Evolutionary conservation across 192 early-diverging fungal species (phyloP).

Genomic region (Lunasporangiospora selenospora): DNA sequence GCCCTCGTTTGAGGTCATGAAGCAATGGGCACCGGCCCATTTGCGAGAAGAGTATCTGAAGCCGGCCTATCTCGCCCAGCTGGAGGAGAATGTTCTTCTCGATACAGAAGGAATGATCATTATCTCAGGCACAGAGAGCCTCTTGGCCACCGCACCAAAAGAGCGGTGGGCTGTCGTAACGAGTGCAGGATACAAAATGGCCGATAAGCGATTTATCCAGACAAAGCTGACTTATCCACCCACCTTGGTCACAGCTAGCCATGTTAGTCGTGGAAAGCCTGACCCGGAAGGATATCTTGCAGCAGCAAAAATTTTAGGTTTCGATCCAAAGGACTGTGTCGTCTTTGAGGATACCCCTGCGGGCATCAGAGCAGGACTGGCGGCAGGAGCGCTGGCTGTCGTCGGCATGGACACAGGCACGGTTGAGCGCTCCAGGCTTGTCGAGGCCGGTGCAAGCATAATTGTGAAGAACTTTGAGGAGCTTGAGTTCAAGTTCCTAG

Average conservation of each 20-base stretch:
- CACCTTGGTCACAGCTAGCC: conserved; percentile 29
- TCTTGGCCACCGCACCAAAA: conserved; percentile 34
- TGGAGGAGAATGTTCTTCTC: conserved; percentile 24
- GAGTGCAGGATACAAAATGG: conserved; percentile 53
- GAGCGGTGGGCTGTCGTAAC: conserved; percentile 52
- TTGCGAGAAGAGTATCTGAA: conserved; percentile 22
- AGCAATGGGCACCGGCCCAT: conserved; percentile 47
- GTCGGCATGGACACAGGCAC: conserved; percentile 50
- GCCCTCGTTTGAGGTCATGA: conserved; percentile 55
- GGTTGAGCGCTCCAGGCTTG: conserved; percentile 47
- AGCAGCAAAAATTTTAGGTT: conserved; percentile 39
- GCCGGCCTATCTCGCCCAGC: conserved; percentile 1
- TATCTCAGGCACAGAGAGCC: conserved; percentile 49
- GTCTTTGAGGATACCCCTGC: conserved; percentile 63
- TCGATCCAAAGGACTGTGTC: conserved; percentile 47
- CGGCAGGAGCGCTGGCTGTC: conserved; percentile 44
- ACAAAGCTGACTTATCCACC: conserved; percentile 42
- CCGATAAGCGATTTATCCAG: conserved; percentile 44
- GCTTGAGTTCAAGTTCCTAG: conserved; percentile 34
- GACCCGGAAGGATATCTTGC: conserved; percentile 52
- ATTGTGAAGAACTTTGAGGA: conserved; percentile 51
- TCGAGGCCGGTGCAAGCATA: conserved; percentile 47
- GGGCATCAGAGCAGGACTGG: conserved; percentile 50
- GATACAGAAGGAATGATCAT: conserved; percentile 53
- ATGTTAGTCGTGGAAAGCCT: conserved; percentile 46